A percentile compares a stretch with the other conserved stretches of the same genome.
phyloP scores from a whole-genome alignment of 441 rosid genomes.

The Macaranga tanarius region DNA sequence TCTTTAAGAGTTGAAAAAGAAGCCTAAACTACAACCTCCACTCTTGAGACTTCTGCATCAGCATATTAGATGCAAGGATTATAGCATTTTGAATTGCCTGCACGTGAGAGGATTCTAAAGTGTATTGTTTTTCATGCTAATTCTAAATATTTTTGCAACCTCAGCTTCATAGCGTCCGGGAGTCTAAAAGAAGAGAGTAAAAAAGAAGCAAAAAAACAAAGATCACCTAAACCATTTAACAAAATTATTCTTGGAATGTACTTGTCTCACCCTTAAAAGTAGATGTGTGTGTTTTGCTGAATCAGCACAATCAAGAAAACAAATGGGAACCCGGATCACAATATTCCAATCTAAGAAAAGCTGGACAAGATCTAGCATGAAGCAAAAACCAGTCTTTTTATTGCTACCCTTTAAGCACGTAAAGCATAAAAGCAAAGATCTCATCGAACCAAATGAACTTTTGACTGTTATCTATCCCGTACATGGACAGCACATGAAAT shows the following conservation, averaged over 20 bases:
- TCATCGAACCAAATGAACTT: background rate
- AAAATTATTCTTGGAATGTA: too few relatives aligned
- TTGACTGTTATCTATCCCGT: background rate
- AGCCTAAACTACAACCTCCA: too few relatives aligned
- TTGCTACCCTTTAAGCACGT: slow-evolving; percentile 9
- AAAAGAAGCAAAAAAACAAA: background rate
- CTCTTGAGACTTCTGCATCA: too few relatives aligned
- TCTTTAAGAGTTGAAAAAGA: too few relatives aligned
- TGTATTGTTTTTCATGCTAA: background rate
- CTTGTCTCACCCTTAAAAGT: too few relatives aligned
- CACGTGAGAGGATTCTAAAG: background rate
- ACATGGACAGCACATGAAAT: background rate
- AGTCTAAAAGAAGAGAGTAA: background rate
- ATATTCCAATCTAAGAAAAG: background rate
- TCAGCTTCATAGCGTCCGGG: background rate
- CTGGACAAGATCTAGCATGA: background rate
- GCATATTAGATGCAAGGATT: background rate
- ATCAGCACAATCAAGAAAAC: background rate
- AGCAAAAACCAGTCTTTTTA: background rate
- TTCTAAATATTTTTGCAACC: background rate
- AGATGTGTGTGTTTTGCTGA: too few relatives aligned
- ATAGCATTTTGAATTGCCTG: background rate
- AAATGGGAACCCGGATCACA: background rate
- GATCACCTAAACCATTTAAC: background rate
- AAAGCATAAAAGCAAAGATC: background rate